Evolutionary conservation across 805 yeast species (phyloP), one percentile per base, ranked within the genome.

Genomic region (Pichia cephalocereana): DNA sequence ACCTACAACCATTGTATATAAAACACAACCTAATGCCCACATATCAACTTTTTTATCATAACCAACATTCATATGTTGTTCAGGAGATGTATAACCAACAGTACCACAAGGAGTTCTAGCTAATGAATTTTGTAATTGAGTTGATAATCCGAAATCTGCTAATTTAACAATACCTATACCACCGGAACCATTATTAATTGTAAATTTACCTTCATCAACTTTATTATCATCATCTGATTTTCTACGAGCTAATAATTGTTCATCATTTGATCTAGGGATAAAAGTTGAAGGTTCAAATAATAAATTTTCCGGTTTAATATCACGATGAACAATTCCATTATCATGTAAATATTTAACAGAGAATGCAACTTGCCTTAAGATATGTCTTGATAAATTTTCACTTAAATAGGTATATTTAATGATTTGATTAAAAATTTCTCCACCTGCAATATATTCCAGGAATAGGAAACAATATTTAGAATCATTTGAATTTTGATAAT

Each of bases 401-500:
- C 80, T 71, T 62, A 85, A 83, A 61, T 85, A 85, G 1, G 95
- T 85, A 54, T 79, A 77, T 48, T 83, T 81, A 45, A 86, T 86
- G 54, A 85, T 85, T 59, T 84, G 87, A 54, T 83, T 85, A 69
- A 86, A 85, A 28, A 85, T 76, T 65, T 85, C 95, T 7, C 95
- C 95, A 9, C 95, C 95, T 41, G 78, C 72, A 34, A 83, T 76
- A 49, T 77, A 76, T 60, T 86, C 93, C 53, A 85, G 64, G 15
- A 83, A 72, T 37, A 85, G 70, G 59, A 78, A 85, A 58, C 83
- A 83, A 61, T 74, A 74, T 43, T 65, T 61, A 0, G 69, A 61
- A 31, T 61, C 66, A 12, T 61, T 54, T 14, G 76, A 65, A 56
- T 84, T 84, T 52, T 72, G 70, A 58, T 74, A 76, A 48, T 74